These are phyloP conservation scores for Fagopyrum esculentum DNA, from an alignment of 148 eudicot species.

Conservation along the genomic window DNA sequence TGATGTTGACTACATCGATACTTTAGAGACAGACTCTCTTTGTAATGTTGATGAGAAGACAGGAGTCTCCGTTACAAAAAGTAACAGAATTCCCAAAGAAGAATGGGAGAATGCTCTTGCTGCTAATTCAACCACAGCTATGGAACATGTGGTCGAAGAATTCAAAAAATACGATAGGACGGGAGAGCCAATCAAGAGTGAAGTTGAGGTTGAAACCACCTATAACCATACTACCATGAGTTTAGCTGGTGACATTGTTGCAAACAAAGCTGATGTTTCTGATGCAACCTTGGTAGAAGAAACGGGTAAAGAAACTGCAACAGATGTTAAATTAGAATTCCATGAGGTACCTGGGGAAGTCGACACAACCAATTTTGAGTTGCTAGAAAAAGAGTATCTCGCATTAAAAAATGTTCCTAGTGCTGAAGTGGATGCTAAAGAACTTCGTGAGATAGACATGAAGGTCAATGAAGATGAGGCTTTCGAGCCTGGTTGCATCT, in stretches of 20 bases:
- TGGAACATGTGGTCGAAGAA: constrained; percentile 11
- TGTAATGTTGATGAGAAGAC: constrained; percentile 18
- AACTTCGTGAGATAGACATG: constrained; percentile 21
- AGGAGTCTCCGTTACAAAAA: constrained; percentile 22
- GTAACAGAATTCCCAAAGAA: constrained; percentile 11
- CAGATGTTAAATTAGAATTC: background rate
- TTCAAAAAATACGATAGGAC: constrained; percentile 16
- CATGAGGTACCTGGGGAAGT: constrained; percentile 5
- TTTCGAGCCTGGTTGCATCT: constrained; percentile 60
- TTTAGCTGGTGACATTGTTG: background rate
- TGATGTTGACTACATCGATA: constrained; percentile 18
- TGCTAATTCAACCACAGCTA: background rate
- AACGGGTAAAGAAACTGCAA: background rate
- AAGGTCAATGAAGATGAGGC: constrained; percentile 13
- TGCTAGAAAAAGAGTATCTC: constrained; percentile 13
- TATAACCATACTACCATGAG: background rate
- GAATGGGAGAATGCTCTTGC: constrained; percentile 2
- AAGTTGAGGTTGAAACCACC: background rate
- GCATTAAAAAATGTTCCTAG: constrained; percentile 10
- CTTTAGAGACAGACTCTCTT: constrained; percentile 18
- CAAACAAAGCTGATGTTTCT: constrained; percentile 21
- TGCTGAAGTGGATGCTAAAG: constrained; percentile 12
- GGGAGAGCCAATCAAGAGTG: background rate
- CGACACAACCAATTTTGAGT: constrained; percentile 19
- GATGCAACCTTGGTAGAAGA: constrained; percentile 5